Evolutionary conservation across 1,284 basidiomycete genomes (phyloP), one percentile per base, ranked within the genome.

Genomic region (Marasmius oreades): DNA sequence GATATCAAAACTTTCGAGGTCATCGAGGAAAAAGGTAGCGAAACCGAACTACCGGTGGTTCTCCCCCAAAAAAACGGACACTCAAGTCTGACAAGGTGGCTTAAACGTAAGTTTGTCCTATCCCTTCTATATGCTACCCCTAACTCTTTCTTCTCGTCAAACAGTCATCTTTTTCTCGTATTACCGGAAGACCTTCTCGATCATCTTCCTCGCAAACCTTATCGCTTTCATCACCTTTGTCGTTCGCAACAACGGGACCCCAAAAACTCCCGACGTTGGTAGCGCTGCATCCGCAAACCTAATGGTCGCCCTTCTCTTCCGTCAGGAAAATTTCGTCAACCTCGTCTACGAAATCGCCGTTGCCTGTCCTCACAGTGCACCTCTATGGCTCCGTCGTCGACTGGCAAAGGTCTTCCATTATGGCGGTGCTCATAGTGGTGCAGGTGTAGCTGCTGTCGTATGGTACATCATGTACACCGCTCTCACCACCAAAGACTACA

Each of bases 291-390:
- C 70, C 4, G 70, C 70, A 28, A 73, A 74, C 53, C 66, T 74
- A 51, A 70, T 73, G 64, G 61, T 68, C 47, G 61, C 68, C 3
- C 64, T 74, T 44, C 67, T 73, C 37, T 70, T 73, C 61, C 64
- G 72, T 7, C 70, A 73, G 50, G 71, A 74, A 55, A 69, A 73
- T 55, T 69, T 74, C 46, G 69, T 73, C 53, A 74, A 74, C 52
- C 48, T 68, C 5, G 61, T 66, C 42, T 74, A 69, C 57, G 66
- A 69, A 56, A 66, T 73, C 46, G 67, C 67, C 5, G 64, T 67
- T 14, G 61, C 59, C 48, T 63, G 66, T 18, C 70, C 72, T 16
- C 67, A 68, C 50, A 67, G 69, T 26, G 56, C 65, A 26, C 71
- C 72, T n/a, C 51, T 72, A 11, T 69, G 61, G 48, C 62, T 73